phyloP scores from a whole-genome alignment of 768 basidiomycete species.

The Suillus subaureus region DNA sequence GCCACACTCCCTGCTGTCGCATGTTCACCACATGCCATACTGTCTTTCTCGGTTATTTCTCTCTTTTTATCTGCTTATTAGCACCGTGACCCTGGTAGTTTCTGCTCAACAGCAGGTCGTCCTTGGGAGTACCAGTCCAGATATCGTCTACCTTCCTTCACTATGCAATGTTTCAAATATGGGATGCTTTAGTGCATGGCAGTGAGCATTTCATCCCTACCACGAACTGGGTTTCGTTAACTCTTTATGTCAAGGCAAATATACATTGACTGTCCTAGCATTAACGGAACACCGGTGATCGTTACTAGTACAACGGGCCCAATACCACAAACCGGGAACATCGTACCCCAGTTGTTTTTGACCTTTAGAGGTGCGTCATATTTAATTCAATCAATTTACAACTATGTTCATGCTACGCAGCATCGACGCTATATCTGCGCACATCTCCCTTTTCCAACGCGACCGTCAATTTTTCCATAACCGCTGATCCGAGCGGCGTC shows the following conservation, averaged over 20 bases:
- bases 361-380: slow-evolving; percentile 48
- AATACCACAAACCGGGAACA: slow-evolving; percentile 39
- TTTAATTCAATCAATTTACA: slow-evolving; percentile 12
- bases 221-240: neutral
- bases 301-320: slow-evolving; percentile 44
- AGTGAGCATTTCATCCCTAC: neutral
- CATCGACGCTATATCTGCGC: slow-evolving; percentile 45
- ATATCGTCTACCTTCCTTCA: slow-evolving; percentile 32
- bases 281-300: slow-evolving; percentile 19
- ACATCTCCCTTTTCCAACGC: slow-evolving; percentile 51
- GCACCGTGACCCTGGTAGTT: slow-evolving; percentile 7
- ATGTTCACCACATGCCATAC: slow-evolving; percentile 22
- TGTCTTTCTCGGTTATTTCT: slow-evolving; percentile 21
- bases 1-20: slow-evolving; percentile 5
- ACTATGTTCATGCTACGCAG: slow-evolving; percentile 24
- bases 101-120: slow-evolving; percentile 26
- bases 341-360: slow-evolving; percentile 61
- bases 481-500: slow-evolving; percentile 38
- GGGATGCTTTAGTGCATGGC: slow-evolving; percentile 30
- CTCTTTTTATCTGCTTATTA: slow-evolving; percentile 12
- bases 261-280: slow-evolving; percentile 16
- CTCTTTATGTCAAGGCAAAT: slow-evolving; percentile 22
- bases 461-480: slow-evolving; percentile 52
- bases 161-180: slow-evolving; percentile 18
- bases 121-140: slow-evolving; percentile 22